Evolutionary conservation across 306 rosid species (phyloP).

Genomic region (Vigna trinervia): DNA sequence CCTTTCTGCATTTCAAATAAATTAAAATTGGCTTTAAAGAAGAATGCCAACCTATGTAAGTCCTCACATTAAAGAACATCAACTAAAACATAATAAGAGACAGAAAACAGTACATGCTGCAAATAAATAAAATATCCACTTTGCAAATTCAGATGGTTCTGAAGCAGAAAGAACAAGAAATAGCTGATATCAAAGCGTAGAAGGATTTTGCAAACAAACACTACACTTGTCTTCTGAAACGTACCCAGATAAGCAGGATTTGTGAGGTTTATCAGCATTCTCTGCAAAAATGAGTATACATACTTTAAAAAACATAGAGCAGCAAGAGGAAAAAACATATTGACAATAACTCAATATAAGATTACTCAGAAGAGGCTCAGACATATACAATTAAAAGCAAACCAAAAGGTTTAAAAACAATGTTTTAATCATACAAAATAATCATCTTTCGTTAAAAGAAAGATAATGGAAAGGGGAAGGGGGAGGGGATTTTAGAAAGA

Average conservation of each 20-base stretch:
- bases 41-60: slow-evolving; percentile 33
- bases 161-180: slow-evolving; percentile 47
- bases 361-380: slow-evolving; percentile 3
- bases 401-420: background rate
- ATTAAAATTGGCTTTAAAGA: slow-evolving; percentile 20
- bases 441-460: background rate
- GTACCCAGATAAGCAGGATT: slow-evolving; percentile 45
- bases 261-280: slow-evolving; percentile 49
- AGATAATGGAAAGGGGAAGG: background rate
- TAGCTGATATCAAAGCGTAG: slow-evolving; percentile 39
- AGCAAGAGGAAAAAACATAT: slow-evolving; percentile 26
- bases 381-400: slow-evolving; percentile 29
- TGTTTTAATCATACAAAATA: slow-evolving; percentile 10
- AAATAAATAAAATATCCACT: slow-evolving; percentile 38
- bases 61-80: slow-evolving; percentile 23
- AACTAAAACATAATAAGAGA: slow-evolving; percentile 31
- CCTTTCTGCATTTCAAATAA: slow-evolving; percentile 61
- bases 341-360: background rate
- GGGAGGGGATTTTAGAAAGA: slow-evolving; percentile 19
- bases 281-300: slow-evolving; percentile 54
- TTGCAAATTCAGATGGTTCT: slow-evolving; percentile 46
- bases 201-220: slow-evolving; percentile 47
- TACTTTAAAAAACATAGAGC: slow-evolving; percentile 26
- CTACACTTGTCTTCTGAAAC: slow-evolving; percentile 49
- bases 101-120: slow-evolving; percentile 35